Base-by-base conservation (phyloP, 192 early-diverging fungal species). In the Podochytrium sp. region DNA sequence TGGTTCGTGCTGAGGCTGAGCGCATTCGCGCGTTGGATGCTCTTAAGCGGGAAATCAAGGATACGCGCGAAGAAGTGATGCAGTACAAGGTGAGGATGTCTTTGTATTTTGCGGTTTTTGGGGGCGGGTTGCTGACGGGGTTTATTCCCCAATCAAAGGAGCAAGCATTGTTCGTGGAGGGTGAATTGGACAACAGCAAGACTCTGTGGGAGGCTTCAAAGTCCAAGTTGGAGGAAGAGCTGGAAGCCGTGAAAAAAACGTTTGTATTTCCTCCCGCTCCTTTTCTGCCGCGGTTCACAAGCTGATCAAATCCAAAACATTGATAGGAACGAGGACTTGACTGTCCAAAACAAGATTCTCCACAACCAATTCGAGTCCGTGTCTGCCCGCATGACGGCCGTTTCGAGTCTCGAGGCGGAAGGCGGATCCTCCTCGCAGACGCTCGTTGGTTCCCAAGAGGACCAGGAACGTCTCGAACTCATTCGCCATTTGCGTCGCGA, bases 401-500 rank as follows among this genome's bases (percentile, higher is more conserved):
- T n/a, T 18, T 12, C 32, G 7, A 7, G 20, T 55, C 12, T 20
- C 30, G 52, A 7, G 20, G 52, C 7, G 14, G 66, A 53, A 55
- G 43, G 47, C 14, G n/a, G 16, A 57, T 12, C 14, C 5, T 27
- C 37, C 18, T n/a, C 14, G 7, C 20, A 18, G 6, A 2, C 35
- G 6, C 16, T 5, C 0, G 35, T 18, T 18, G 51, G 27, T 53
- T n/a, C 20, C 5, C 25, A 69, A 33, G 35, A 49, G 3, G 69
- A 71, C 14, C 69, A 39, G 25, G 69, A 59, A 29, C 49, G 69
- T 27, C 14, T 71, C 20, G 69, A 92, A 53, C 83, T 95, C 3
- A 85, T 93, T 50, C 77, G 84, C 20, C 88, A 87, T 60, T 77
- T 92, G 50, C 89, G 93, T 14, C 84, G 87, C 41, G 92, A 95